Evolutionary conservation across 202 grass and related monocot species (phyloP).

Genomic region (Setaria viridis): DNA sequence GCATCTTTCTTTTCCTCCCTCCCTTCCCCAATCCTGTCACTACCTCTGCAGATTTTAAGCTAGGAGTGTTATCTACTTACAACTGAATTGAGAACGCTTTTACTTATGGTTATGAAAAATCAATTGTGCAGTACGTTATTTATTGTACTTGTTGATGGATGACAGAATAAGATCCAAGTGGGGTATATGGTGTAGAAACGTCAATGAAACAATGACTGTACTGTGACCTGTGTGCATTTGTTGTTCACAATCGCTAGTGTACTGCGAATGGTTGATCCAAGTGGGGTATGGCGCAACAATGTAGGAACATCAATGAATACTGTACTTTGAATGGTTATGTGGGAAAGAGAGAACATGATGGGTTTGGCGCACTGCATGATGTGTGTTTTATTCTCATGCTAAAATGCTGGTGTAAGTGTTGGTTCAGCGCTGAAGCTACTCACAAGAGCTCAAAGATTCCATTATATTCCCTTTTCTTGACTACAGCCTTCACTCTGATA

Average conservation of each 20-base stretch:
- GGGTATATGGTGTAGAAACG: not conserved
- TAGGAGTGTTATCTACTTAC: not conserved
- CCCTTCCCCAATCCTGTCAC: not conserved
- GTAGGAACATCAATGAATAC: not conserved
- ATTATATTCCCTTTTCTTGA: not conserved
- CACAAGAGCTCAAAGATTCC: not conserved
- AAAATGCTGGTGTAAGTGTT: not conserved
- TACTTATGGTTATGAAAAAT: constrained; percentile 1
- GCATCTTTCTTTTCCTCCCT: not conserved
- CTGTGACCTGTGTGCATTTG: not conserved
- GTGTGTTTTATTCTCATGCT: not conserved
- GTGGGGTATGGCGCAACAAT: not conserved
- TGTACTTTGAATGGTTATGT: not conserved
- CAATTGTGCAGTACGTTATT: not conserved
- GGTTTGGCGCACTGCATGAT: not conserved
- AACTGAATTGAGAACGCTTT: not conserved
- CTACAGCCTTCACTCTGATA: not conserved
- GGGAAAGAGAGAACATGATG: not conserved
- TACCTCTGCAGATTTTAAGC: constrained; percentile 4
- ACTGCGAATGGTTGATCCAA: not conserved
- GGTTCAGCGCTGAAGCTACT: not conserved
- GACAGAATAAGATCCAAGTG: not conserved
- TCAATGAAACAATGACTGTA: not conserved
- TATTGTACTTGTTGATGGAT: constrained; percentile 1
- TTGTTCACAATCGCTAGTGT: not conserved